These are phyloP conservation scores for Pseudocercospora vitis DNA, from an alignment of 2,329 filamentous ascomycete species.

Conservation along the genomic window DNA sequence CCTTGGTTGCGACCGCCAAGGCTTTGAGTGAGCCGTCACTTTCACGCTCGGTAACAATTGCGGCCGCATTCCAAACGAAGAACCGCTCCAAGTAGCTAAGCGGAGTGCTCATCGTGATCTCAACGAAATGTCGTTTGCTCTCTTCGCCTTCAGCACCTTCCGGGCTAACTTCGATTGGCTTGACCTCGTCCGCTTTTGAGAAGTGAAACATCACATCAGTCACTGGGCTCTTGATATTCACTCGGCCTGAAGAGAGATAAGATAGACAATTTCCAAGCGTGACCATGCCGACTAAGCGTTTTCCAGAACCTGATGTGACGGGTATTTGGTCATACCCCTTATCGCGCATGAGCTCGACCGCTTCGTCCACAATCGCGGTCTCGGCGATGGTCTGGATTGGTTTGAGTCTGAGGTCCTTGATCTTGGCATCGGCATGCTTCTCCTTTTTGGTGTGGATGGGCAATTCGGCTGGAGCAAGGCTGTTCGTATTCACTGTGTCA, in stretches of 20 bases:
- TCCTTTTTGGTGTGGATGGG: constrained; percentile 49
- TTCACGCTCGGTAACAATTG: constrained; percentile 80
- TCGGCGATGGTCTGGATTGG: constrained; percentile 83
- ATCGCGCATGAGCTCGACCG: constrained; percentile 97
- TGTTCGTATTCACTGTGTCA: constrained; percentile 21
- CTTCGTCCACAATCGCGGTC: constrained; percentile 72
- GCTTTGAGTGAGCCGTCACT: constrained; percentile 64
- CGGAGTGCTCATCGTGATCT: constrained; percentile 89
- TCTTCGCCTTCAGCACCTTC: constrained; percentile 44
- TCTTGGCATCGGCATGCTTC: constrained; percentile 74
- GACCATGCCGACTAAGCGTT: constrained; percentile 81
- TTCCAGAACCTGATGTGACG: constrained; percentile 68
- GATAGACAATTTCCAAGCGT: constrained; percentile 93
- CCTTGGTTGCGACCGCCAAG: constrained; percentile 90
- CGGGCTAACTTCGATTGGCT: constrained; percentile 78
- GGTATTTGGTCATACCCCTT: constrained; percentile 97
- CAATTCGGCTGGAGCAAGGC: constrained; percentile 20
- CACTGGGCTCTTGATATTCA: constrained; percentile 70
- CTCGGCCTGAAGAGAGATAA: constrained; percentile 82
- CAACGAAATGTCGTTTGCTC: constrained; percentile 70
- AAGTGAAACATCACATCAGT: constrained; percentile 97
- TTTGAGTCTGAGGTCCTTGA: constrained; percentile 82
- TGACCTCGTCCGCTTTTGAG: constrained; percentile 77
- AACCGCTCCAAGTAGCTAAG: constrained; percentile 83
- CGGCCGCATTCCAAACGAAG: constrained; percentile 97